Percentiles rank a stretch among this genome's conserved stretches.
These are phyloP conservation scores for Talaromyces liani DNA, from an alignment of 495 filamentous ascomycete genomes.

Conservation along the genomic window DNA sequence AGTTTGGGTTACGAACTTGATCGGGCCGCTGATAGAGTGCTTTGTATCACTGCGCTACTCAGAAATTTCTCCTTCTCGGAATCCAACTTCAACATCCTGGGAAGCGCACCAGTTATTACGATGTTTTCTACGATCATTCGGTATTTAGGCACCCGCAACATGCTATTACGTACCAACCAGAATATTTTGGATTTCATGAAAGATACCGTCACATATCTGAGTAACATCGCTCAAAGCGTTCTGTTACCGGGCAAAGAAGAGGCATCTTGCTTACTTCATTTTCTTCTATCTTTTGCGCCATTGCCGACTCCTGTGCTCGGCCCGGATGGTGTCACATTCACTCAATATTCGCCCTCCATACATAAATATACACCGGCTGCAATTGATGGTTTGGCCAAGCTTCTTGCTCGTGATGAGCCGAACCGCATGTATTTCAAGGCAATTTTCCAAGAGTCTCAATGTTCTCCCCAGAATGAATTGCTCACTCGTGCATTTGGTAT, in stretches of 20 bases:
- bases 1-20: conserved; percentile 76
- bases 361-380: conserved; percentile 88
- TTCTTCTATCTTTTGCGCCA: conserved; percentile 85
- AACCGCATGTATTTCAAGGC: conserved; percentile 75
- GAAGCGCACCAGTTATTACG: conserved; percentile 66
- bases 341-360: conserved; percentile 66
- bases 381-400: conserved; percentile 82
- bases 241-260: conserved; percentile 84
- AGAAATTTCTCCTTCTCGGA: conserved; percentile 87
- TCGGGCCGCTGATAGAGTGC: conserved; percentile 74
- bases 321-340: conserved; percentile 60
- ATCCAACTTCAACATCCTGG: conserved; percentile 62
- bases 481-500: conserved; percentile 85
- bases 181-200: conserved; percentile 97
- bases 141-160: conserved; percentile 82
- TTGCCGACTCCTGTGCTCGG: conserved; percentile 47
- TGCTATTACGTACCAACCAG: conserved; percentile 67
- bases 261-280: conserved; percentile 76
- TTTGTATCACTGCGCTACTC: conserved; percentile 87
- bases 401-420: conserved; percentile 88
- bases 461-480: conserved; percentile 63
- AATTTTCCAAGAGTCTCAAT: conserved; percentile 68
- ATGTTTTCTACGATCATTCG: conserved; percentile 76
- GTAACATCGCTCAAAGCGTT: conserved; percentile 75
- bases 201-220: conserved; percentile 80